Percentiles rank a stretch among this genome's conserved stretches.
Evolutionary conservation across 805 yeast genomes (phyloP).

Genomic region (Yamadazyma paraphyllophila): DNA sequence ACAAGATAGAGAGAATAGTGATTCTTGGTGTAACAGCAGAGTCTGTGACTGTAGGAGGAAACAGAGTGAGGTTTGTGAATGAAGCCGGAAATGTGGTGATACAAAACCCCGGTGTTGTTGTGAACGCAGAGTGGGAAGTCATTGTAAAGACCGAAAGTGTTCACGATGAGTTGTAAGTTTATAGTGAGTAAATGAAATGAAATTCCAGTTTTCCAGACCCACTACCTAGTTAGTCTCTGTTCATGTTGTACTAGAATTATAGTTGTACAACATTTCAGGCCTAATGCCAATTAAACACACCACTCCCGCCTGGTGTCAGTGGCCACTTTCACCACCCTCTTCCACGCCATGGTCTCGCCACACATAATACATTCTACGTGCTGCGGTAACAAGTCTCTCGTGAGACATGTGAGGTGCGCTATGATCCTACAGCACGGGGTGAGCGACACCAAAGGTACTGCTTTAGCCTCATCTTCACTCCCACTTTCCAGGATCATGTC

Average conservation of each 20-base stretch:
- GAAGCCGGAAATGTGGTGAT: conserved; percentile 26
- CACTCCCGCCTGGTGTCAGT: conserved; percentile 17
- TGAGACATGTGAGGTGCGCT: conserved; percentile 41
- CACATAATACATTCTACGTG: conserved; percentile 19
- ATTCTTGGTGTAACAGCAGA: conserved; percentile 33
- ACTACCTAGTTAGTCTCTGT: too few species aligned
- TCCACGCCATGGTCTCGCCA: conserved; percentile 17
- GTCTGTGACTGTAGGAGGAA: conserved; percentile 37
- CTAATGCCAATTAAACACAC: too few species aligned
- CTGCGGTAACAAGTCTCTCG: conserved; percentile 17
- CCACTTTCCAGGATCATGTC: conserved; percentile 31
- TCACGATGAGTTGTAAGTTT: conserved; percentile 27
- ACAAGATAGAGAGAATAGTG: conserved; percentile 55
- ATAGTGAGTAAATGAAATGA: too few species aligned
- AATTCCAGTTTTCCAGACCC: too few species aligned
- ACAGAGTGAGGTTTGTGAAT: conserved; percentile 8
- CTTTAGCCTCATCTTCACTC: too few species aligned
- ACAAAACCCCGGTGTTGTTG: conserved; percentile 49
- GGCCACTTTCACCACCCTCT: conserved; percentile 18
- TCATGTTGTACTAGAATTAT: not conserved
- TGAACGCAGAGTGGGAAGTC: conserved; percentile 51
- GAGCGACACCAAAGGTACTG: conserved; percentile 11
- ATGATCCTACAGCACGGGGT: conserved; percentile 26
- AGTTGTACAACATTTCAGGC: too few species aligned
- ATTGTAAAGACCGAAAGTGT: conserved; percentile 10